phyloP scores from a whole-genome alignment of 1,284 basidiomycete species.

The Leccinum subrobustum region DNA sequence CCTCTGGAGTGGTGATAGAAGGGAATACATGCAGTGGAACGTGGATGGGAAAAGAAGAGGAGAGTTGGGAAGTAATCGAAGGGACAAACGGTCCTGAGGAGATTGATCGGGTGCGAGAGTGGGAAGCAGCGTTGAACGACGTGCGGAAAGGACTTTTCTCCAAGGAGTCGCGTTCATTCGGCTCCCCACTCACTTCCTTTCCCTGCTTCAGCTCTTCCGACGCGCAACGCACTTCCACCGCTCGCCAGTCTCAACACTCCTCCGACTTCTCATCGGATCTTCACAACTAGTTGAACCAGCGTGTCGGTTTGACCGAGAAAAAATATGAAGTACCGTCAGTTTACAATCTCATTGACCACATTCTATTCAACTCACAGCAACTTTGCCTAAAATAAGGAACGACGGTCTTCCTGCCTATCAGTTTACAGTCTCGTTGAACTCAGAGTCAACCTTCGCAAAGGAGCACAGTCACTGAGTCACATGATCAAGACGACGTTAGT shows the following conservation, averaged over 20 bases:
- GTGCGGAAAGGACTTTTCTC: slow-evolving; percentile 41
- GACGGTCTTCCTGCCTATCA: too few relatives aligned
- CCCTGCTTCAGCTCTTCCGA: slow-evolving; percentile 23
- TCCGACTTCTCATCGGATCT: slow-evolving; percentile 36
- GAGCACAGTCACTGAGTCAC: too few relatives aligned
- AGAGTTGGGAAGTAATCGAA: slow-evolving; percentile 33
- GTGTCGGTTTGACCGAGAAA: too few relatives aligned
- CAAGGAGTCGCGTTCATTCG: slow-evolving; percentile 38
- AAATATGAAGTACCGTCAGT: too few relatives aligned
- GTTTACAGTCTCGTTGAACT: too few relatives aligned
- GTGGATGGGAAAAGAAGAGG: slow-evolving; percentile 25
- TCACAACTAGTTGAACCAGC: too few relatives aligned
- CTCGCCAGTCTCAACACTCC: slow-evolving; percentile 32
- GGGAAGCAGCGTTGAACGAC: slow-evolving; percentile 39
- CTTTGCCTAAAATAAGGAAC: too few relatives aligned
- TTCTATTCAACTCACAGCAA: too few relatives aligned
- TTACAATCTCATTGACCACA: too few relatives aligned
- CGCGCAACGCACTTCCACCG: slow-evolving; percentile 27
- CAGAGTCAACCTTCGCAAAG: too few relatives aligned
- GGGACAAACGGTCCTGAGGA: slow-evolving; percentile 57
- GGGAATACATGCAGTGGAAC: slow-evolving; percentile 30
- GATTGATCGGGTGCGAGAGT: slow-evolving; percentile 52
- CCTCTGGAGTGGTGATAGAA: slow-evolving; percentile 23
- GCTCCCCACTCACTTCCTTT: slow-evolving; percentile 33
- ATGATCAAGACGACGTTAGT: too few relatives aligned